Percentiles rank a stretch among this genome's conserved stretches.
Conservation (phyloP, 176 grass and related monocot species). For the Raddia distichophylla region DNA sequence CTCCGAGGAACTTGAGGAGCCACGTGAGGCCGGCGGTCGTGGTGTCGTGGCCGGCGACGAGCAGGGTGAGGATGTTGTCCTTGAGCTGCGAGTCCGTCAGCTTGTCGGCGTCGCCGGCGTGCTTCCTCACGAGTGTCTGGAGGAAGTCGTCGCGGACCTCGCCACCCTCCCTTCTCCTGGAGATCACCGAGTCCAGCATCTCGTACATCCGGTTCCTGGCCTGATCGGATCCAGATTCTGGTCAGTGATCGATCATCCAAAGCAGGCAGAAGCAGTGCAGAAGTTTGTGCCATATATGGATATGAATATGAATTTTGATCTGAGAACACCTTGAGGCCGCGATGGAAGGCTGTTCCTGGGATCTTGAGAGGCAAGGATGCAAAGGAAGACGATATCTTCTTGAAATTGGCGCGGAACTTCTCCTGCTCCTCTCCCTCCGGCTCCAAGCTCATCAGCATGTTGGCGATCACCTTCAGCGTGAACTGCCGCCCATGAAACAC, state of each 20-base stretch:
- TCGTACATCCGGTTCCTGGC: slow-evolving; percentile 65
- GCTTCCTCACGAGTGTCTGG: slow-evolving; percentile 61
- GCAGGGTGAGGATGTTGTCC: slow-evolving; percentile 76
- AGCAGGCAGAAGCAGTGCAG: not conserved
- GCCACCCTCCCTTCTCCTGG: slow-evolving; percentile 41
- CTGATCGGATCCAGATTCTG: not conserved
- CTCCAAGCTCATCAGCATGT: slow-evolving; percentile 74
- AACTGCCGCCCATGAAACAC: slow-evolving; percentile 36
- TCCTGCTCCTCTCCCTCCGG: slow-evolving; percentile 61
- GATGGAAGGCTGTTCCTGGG: slow-evolving; percentile 65
- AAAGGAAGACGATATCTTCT: slow-evolving; percentile 71
- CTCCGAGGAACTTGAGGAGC: slow-evolving; percentile 75
- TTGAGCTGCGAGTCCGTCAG: slow-evolving; percentile 71
- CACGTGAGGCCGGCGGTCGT: slow-evolving; percentile 67
- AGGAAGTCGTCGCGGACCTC: slow-evolving; percentile 57
- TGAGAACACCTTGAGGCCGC: slow-evolving; percentile 42
- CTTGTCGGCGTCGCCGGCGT: slow-evolving; percentile 47
- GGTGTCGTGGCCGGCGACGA: slow-evolving; percentile 72
- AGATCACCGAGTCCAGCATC: slow-evolving; percentile 70
- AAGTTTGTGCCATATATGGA: not conserved
- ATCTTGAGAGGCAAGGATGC: slow-evolving; percentile 65
- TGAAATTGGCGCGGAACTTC: slow-evolving; percentile 71
- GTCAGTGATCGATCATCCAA: not conserved
- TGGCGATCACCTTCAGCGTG: slow-evolving; percentile 73
- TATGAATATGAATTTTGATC: not conserved